A percentile compares a stretch with the other conserved stretches of the same genome.
Evolutionary conservation across 2,329 filamentous ascomycete genomes (phyloP).

Genomic region (Magnaporthiopsis poae): DNA sequence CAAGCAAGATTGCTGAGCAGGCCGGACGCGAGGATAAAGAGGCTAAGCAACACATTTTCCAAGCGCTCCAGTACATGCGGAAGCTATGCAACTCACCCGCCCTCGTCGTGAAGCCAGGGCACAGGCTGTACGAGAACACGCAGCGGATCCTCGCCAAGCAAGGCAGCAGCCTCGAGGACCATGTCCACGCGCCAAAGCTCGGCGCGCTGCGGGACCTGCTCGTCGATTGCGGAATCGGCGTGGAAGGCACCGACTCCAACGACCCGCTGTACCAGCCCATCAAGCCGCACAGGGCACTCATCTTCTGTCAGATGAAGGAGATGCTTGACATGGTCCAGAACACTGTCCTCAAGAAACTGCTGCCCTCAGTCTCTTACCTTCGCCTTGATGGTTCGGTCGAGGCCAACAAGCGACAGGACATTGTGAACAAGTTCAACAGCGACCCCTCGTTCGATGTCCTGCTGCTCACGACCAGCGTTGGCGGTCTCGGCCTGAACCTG

Average conservation of each 20-base stretch:
- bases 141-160: conserved; percentile 70
- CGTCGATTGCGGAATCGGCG: conserved; percentile 96
- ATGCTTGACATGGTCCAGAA: conserved; percentile 99
- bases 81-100: conserved; percentile 97
- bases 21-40: conserved; percentile 80
- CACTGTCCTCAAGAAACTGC: conserved; percentile 77
- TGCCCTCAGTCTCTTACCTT: conserved; percentile 87
- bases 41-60: conserved; percentile 97
- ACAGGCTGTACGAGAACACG: conserved; percentile 80
- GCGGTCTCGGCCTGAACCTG: conserved; percentile 85
- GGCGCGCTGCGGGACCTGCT: conserved; percentile 80
- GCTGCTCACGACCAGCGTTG: conserved; percentile 87
- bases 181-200: conserved; percentile 83
- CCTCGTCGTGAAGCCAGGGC: conserved; percentile 87
- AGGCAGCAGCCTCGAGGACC: conserved; percentile 73
- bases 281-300: conserved; percentile 86
- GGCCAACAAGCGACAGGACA: conserved; percentile 86
- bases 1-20: conserved; percentile 75
- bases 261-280: conserved; percentile 67
- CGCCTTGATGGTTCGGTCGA: conserved; percentile 92
- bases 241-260: conserved; percentile 51
- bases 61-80: conserved; percentile 97
- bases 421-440: conserved; percentile 97
- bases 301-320: conserved; percentile 99
- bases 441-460: conserved; percentile 94